These are phyloP conservation scores for Saccharomycopsis sp. DNA, from an alignment of 805 yeast species.

Conservation along the genomic window DNA sequence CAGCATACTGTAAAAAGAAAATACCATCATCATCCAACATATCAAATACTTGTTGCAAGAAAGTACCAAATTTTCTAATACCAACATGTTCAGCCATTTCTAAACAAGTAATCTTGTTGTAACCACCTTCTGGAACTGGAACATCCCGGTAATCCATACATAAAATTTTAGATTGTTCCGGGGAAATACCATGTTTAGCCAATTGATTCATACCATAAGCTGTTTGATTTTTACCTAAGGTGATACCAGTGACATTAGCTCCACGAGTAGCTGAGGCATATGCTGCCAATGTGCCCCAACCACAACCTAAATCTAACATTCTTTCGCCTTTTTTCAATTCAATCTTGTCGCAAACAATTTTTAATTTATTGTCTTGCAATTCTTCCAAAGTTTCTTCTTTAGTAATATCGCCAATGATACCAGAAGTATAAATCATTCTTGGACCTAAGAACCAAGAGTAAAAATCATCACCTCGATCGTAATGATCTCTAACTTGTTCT, in stretches of 20 bases:
- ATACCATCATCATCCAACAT: conserved; percentile 89
- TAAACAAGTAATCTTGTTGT: conserved; percentile 82
- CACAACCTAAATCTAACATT: conserved; percentile 84
- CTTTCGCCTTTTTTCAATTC: conserved; percentile 65
- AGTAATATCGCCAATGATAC: conserved; percentile 66
- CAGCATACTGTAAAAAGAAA: conserved; percentile 83
- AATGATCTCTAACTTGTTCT: conserved; percentile 93
- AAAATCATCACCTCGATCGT: conserved; percentile 94
- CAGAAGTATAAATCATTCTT: conserved; percentile 89
- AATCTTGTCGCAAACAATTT: conserved; percentile 81
- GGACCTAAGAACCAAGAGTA: conserved; percentile 93
- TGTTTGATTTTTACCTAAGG: conserved; percentile 87
- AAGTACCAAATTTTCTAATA: conserved; percentile 69
- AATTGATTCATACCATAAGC: conserved; percentile 76
- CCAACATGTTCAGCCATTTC: conserved; percentile 98
- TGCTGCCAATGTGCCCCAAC: conserved; percentile 92
- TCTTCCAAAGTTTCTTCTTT: conserved; percentile 68
- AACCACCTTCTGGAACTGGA: conserved; percentile 61
- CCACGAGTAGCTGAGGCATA: conserved; percentile 77
- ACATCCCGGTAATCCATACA: conserved; percentile 89
- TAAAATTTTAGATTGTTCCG: conserved; percentile 66
- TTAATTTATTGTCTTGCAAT: conserved; percentile 84
- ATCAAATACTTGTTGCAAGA: conserved; percentile 74
- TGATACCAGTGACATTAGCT: conserved; percentile 82
- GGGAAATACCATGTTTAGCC: conserved; percentile 56